Evolutionary conservation across 2,329 filamentous ascomycete species (phyloP).

Genomic region (Orbilia oligospora): DNA sequence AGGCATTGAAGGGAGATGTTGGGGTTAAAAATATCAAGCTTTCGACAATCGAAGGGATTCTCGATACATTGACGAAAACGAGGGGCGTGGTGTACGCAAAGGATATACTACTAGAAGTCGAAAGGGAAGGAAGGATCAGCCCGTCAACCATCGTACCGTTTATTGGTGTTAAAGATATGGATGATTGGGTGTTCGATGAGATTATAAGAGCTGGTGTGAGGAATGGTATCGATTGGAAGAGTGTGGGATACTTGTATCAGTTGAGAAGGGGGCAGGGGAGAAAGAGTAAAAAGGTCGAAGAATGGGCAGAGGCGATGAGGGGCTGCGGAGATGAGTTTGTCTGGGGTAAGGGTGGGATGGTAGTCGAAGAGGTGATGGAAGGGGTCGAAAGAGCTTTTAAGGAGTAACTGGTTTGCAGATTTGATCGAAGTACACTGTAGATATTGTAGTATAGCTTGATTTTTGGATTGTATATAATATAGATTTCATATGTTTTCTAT

Average conservation of each 20-base stretch:
- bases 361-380: conserved; percentile 34
- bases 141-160: conserved; percentile 38
- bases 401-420: conserved; percentile 3
- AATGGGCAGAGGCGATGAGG: conserved; percentile 43
- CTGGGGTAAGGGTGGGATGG: conserved; percentile 24
- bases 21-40: conserved; percentile 7
- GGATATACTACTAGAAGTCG: conserved; percentile 14
- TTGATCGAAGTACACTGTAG: not conserved
- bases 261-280: not conserved
- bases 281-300: conserved; percentile 1
- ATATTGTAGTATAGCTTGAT: conserved; percentile 28
- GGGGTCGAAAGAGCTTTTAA: conserved; percentile 40
- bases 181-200: not conserved
- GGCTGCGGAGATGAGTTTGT: conserved; percentile 44
- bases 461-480: conserved; percentile 24
- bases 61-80: conserved; percentile 28
- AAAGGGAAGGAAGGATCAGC: conserved; percentile 12
- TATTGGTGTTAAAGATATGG: not conserved
- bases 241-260: conserved; percentile 24
- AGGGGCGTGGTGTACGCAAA: not conserved
- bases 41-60: conserved; percentile 24
- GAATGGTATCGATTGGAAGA: conserved; percentile 34
- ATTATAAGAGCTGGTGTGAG: conserved; percentile 19
- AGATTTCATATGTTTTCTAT: not conserved
- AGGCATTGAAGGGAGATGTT: conserved; percentile 1